Evolutionary conservation across 495 filamentous ascomycete species (phyloP).

Genomic region (Penicillium flavigenum): DNA sequence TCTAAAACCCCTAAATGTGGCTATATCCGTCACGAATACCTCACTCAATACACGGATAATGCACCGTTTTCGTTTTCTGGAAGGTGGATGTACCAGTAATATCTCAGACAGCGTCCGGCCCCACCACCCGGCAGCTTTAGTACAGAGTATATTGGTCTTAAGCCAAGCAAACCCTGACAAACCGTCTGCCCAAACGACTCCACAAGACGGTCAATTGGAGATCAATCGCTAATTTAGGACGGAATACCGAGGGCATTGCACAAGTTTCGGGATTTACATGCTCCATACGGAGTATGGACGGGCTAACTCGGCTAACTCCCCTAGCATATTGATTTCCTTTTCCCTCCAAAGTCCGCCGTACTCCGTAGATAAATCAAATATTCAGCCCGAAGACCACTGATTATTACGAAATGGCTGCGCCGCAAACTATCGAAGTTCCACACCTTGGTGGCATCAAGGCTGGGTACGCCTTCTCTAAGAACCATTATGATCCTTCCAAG

Average conservation of each 20-base stretch:
- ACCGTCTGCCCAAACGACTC: background rate
- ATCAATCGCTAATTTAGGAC: background rate
- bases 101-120: background rate
- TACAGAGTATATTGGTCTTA: background rate
- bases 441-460: conserved; percentile 57
- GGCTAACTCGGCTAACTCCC: background rate
- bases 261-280: background rate
- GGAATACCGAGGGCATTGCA: background rate
- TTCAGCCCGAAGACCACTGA: background rate
- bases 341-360: background rate
- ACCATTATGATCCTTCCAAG: conserved; percentile 48
- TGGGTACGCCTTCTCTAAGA: conserved; percentile 49
- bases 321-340: background rate
- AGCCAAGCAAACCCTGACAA: background rate
- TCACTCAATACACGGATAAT: background rate
- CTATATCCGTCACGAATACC: background rate
- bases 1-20: background rate
- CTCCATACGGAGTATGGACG: background rate
- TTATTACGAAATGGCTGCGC: conserved; percentile 9
- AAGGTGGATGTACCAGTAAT: background rate
- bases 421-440: conserved; percentile 47
- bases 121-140: background rate
- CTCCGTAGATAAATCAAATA: background rate
- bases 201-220: background rate
- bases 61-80: background rate